Base-by-base conservation (phyloP, 2,329 filamentous ascomycete genomes). In the Aspergillus texensis region DNA sequence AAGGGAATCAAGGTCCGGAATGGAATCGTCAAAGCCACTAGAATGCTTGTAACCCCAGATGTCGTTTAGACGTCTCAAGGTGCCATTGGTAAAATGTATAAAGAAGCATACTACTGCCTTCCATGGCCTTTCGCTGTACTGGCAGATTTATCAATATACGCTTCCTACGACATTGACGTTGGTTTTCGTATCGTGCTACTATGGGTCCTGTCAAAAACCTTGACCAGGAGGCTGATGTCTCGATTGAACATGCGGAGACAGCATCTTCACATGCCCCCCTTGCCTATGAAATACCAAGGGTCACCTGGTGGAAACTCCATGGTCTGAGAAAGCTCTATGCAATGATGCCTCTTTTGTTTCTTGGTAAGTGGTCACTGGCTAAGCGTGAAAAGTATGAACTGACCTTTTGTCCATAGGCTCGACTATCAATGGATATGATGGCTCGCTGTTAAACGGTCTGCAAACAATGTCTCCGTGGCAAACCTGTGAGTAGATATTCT, bases 391-490 rank as follows among this genome's bases (percentile, higher is more conserved):
- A 52, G 28, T 8, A 28, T 9, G 5, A 30, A 8, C 16, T 52
- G 32, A 52, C 16, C 4, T n/a, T 2, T 19, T 26, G 28, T 9
- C n/a, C 19, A 26, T 26, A 52, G 48, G 63, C 0, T 63, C 63
- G 4, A 65, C 67, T 10, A 68, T 64, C 16, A 67, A 67, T 30
- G 67, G 66, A 11, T 69, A 69, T 50, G 67, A 70, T 59, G 68
- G 65, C 2, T 64, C 62, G 0, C 48, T 70, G 1, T 45, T 70
- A 39, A 69, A 69, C 48, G 68, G 66, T 5, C 34, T 69, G 12
- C 65, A 69, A 36, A 67, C 68, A 9, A 67, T 69, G 67, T 36
- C 57, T 4, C 58, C 67, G 0, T 69, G 68, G 67, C 54, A 63
- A 32, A 55, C 57, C 2, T 68, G 68, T 69, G 32, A 62, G 67